Percentiles rank a stretch among this genome's conserved stretches.
phyloP scores from a whole-genome alignment of 495 filamentous ascomycete species.

The Penicillium roqueforti region DNA sequence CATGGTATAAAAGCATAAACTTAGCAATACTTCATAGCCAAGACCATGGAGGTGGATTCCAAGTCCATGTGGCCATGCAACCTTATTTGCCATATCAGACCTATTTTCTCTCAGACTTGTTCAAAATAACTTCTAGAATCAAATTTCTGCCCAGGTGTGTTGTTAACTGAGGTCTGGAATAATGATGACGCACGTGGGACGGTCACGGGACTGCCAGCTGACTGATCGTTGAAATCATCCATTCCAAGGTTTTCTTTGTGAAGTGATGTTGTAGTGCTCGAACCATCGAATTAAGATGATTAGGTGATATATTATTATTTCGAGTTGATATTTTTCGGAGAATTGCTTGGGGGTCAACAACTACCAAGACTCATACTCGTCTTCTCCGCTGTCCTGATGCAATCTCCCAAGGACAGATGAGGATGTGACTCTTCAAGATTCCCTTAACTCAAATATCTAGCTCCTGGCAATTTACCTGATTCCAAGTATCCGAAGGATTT shows the following conservation, averaged over 20 bases:
- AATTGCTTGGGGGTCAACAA: neutral
- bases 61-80: constrained; percentile 5
- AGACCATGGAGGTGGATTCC: neutral
- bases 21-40: neutral
- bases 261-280: neutral
- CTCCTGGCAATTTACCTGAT: neutral
- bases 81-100: neutral
- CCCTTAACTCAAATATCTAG: neutral
- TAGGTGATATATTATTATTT: neutral
- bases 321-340: neutral
- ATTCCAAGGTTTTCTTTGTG: no score
- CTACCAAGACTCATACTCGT: neutral
- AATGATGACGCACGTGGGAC: constrained; percentile 1
- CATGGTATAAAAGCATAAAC: neutral
- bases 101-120: neutral
- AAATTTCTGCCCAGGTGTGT: no score
- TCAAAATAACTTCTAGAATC: neutral
- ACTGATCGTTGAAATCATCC: neutral
- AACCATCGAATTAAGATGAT: neutral
- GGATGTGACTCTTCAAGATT: neutral
- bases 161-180: neutral
- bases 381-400: neutral
- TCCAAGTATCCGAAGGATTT: neutral
- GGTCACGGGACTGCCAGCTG: neutral
- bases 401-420: neutral